Base-by-base conservation (phyloP, 495 filamentous ascomycete species). In the Aspergillus taichungensis region DNA sequence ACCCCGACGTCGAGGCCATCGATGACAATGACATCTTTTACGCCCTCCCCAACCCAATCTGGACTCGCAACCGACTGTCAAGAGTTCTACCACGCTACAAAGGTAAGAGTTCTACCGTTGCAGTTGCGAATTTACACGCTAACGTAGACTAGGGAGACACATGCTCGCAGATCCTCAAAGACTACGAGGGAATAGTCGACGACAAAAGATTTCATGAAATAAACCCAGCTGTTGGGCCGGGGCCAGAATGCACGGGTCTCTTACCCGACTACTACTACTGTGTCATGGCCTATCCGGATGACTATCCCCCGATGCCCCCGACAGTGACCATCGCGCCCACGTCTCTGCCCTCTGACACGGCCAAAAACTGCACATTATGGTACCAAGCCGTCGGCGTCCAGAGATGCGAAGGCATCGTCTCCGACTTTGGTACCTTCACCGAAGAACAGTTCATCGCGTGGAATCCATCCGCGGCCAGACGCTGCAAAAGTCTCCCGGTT, bases 31-130 rank as follows among this genome's bases (percentile, higher is more conserved):
- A 38, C 18, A 5, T 8, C 40, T 14, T 28, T 39, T 2, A 40
- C 45, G 6, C 53, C 60, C 0, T 37, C 55, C 8, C 53, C 50
- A 5, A 60, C 53, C 28, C 58, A 61, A 38, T 9, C 46, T 30
- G 56, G 53, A 3, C 45, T 61, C 4, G 36, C 42, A 3, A 13
- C 42, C 0, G 37, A 13, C 24, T 64, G 60, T 36, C 40, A 35
- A 13, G 34, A 28, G 13, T 63, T 55, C 35, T 41, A 45, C 44
- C 11, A 55, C 13, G 58, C 60, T 6, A 40, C 30, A 5, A 3
- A 18, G 14, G 47, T 50, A 40, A 29, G 6, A 4, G 1, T 8
- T 30, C 30, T 3, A 8, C 29, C n/a, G 24, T 13, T 7, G 29
- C 24, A 12, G 30, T 24, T 18, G 3, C 13, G 8, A 4, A 24